Percentiles rank a stretch among this genome's conserved stretches.
Conservation (phyloP, 208 protist species). For the Novymonas esmeraldas region DNA sequence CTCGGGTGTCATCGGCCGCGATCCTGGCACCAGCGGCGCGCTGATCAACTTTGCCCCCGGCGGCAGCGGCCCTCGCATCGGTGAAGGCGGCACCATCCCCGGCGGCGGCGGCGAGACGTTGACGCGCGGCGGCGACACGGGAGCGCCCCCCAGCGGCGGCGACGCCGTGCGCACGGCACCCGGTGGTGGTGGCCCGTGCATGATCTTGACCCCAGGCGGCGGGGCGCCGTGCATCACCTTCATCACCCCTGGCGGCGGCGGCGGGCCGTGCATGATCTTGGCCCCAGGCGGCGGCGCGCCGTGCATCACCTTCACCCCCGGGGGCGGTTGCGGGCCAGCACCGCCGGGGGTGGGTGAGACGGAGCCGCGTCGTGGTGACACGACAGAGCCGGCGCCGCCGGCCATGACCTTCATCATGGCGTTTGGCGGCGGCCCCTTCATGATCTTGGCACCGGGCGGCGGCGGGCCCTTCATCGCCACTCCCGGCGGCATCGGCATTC, state of each 20-base stretch:
- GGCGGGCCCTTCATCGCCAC: conserved; percentile 18
- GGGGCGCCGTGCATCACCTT: conserved; percentile 24
- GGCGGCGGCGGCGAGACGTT: conserved; percentile 19
- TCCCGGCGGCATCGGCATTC: conserved; percentile 11
- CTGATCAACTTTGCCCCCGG: conserved; percentile 48
- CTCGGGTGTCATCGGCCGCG: conserved; percentile 27
- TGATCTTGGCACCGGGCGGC: conserved; percentile 46
- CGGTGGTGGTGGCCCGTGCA: conserved; percentile 49
- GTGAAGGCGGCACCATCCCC: conserved; percentile 10
- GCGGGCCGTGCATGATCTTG: conserved; percentile 3
- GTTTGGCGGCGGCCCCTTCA: conserved; percentile 49
- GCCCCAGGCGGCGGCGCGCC: conserved; percentile 12
- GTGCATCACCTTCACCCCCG: conserved; percentile 47
- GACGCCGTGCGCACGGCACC: conserved; percentile 5
- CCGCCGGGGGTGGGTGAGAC: conserved; percentile 4
- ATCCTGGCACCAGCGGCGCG: conserved; percentile 50
- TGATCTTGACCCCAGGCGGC: conserved; percentile 49
- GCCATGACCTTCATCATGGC: conserved; percentile 39
- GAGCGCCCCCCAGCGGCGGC: not conserved
- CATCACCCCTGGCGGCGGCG: conserved; percentile 17
- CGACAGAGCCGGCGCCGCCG: conserved; percentile 4
- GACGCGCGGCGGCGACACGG: not conserved
- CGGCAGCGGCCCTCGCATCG: conserved; percentile 14
- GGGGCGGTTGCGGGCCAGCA: conserved; percentile 32
- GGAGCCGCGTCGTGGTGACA: conserved; percentile 1